A percentile compares a stretch with the other conserved stretches of the same genome.
These are phyloP conservation scores for Metarhizium rileyi DNA, from an alignment of 2,329 filamentous ascomycete genomes.

Conservation along the genomic window DNA sequence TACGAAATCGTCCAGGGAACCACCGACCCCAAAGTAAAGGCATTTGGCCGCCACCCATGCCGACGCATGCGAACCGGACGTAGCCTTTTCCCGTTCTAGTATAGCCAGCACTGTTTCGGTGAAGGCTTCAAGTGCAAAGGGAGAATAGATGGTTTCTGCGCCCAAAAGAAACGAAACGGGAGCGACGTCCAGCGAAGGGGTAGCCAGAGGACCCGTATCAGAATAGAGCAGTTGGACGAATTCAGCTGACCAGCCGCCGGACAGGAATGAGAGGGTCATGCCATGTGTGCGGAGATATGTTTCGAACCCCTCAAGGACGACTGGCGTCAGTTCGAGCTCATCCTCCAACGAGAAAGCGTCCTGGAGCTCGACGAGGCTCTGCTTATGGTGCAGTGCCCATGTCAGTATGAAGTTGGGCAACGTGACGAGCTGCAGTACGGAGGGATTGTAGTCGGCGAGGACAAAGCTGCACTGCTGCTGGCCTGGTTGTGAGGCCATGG, in stretches of 20 bases:
- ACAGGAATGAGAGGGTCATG: constrained; percentile 57
- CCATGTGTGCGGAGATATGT: constrained; percentile 36
- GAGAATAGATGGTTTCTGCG: constrained; percentile 78
- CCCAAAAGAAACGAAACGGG: constrained; percentile 49
- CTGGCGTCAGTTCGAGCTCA: constrained; percentile 54
- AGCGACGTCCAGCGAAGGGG: background rate
- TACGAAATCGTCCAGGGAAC: constrained; percentile 68
- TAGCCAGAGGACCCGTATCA: constrained; percentile 7
- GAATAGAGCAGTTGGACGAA: constrained; percentile 51
- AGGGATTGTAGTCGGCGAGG: constrained; percentile 71
- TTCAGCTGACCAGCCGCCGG: constrained; percentile 61
- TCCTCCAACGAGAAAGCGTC: constrained; percentile 41
- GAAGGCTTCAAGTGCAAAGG: constrained; percentile 59
- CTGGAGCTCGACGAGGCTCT: constrained; percentile 25
- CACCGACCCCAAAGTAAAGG: constrained; percentile 77
- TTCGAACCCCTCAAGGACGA: constrained; percentile 49
- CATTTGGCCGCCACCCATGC: constrained; percentile 67
- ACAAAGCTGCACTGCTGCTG: constrained; percentile 42
- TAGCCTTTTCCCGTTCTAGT: constrained; percentile 34
- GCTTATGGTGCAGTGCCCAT: constrained; percentile 44
- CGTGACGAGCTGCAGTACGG: constrained; percentile 68
- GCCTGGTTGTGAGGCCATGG: constrained; percentile 21
- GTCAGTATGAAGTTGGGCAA: constrained; percentile 67
- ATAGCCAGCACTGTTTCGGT: constrained; percentile 54
- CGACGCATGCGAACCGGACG: constrained; percentile 35